Base-by-base conservation (phyloP, 2,329 filamentous ascomycete genomes). In the Pyricularia grisea region DNA sequence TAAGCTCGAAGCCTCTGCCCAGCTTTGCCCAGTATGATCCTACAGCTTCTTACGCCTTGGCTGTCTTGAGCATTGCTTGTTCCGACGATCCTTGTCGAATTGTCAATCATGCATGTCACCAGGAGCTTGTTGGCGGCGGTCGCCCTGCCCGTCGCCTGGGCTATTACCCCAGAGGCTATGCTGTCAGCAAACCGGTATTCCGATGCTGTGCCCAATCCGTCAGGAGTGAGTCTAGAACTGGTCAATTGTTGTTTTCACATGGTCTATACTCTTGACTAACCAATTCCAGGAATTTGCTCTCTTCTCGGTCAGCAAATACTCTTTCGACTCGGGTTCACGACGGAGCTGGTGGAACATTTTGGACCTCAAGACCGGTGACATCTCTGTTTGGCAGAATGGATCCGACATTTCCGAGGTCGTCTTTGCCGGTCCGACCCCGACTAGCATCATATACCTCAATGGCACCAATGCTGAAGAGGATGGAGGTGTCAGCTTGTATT, bases 221-320 rank as follows among this genome's bases (percentile, higher is more conserved):
- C 75, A 69, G 76, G 76, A 69, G 76, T 77, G 3, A 70, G 76
- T 77, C n/a, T 60, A 2, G 12, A 67, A 20, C 23, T 17, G 1
- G 66, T 17, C 25, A 63, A 50, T 55, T 3, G 20, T 10, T 17
- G 55, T 25, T 20, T 17, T n/a, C 27, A 27, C 33, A 4, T 9
- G 4, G 3, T 9, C 9, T 9, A 4, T 61, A 17, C 25, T 17
- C 69, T 31, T 70, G 72, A 74, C 31, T 75, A 67, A 50, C 2
- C 27, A n/a, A 20, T 50, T 28, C 63, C 27, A 77, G 76, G 77
- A 79, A 65, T 80, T 83, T 55, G 83, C 82, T 0, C 71, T 85
- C 61, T 85, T 83, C 73, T 80, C 79, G 7, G 76, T 79, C 30
- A 86, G 83, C 1, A 85, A 85, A 11, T 90, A 90, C 76, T 86